These are phyloP conservation scores for Alternaria angustiovoidea DNA, from an alignment of 2,329 filamentous ascomycete species.

Conservation along the genomic window DNA sequence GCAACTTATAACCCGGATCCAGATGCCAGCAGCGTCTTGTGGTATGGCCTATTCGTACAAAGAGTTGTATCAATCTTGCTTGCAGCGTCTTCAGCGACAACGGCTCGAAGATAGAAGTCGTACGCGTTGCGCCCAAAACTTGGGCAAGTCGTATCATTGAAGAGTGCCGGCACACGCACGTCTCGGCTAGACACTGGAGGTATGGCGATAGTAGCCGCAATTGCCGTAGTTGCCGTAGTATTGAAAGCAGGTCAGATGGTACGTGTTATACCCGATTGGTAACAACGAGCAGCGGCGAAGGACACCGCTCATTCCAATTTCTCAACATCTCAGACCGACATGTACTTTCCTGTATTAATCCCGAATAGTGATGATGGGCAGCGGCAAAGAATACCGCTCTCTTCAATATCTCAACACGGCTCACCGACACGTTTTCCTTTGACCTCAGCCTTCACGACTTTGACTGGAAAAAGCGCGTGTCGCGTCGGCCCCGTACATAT, in stretches of 20 bases:
- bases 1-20: neutral
- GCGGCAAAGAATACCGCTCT: neutral
- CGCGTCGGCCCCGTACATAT: neutral
- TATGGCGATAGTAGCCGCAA: neutral
- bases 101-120: neutral
- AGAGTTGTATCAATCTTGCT: constrained; percentile 2
- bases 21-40: neutral
- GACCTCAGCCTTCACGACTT: neutral
- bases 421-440: neutral
- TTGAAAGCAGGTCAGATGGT: neutral
- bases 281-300: neutral
- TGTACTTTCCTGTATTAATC: too few relatives aligned
- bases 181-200: neutral
- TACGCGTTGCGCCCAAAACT: neutral
- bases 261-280: neutral
- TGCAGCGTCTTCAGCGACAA: neutral
- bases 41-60: neutral
- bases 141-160: neutral
- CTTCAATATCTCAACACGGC: neutral
- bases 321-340: neutral
- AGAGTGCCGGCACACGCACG: neutral
- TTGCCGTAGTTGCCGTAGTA: neutral
- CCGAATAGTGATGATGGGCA: neutral
- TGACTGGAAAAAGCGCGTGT: neutral
- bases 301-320: neutral